These are phyloP conservation scores for Leucocoprinus leucothites DNA, from an alignment of 768 basidiomycete genomes.

Conservation along the genomic window DNA sequence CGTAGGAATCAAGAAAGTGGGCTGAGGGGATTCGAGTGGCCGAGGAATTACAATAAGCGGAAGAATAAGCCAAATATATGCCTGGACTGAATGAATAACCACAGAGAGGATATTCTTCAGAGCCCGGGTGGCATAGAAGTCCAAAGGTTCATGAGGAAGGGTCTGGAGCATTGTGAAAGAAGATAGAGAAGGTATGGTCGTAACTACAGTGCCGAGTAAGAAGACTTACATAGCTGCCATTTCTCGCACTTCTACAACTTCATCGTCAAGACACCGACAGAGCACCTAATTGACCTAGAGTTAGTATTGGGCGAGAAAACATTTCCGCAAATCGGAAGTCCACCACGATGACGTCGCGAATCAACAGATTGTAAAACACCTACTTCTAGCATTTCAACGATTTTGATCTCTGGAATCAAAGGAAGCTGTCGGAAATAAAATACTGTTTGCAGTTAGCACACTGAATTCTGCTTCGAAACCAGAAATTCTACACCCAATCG, in stretches of 20 bases:
- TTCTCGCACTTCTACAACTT: conserved; percentile 86
- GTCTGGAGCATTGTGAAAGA: neutral
- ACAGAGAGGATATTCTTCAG: neutral
- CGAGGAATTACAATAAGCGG: neutral
- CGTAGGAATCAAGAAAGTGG: neutral
- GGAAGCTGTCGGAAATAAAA: conserved; percentile 89
- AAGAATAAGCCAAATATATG: neutral
- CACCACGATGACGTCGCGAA: neutral
- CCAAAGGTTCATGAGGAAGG: neutral
- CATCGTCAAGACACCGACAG: conserved; percentile 79
- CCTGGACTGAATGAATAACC: conserved; percentile 5
- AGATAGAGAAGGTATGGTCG: neutral
- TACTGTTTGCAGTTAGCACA: conserved; percentile 35
- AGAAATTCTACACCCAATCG: conserved; percentile 1
- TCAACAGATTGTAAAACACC: neutral
- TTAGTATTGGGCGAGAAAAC: neutral
- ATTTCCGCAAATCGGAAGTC: neutral
- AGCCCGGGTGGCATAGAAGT: neutral
- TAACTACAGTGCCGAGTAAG: neutral
- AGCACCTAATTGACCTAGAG: conserved; percentile 50
- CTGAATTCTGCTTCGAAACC: neutral
- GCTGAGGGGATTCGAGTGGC: neutral
- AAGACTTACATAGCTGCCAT: conserved; percentile 76
- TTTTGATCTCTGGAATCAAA: conserved; percentile 70
- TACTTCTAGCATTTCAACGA: conserved; percentile 80